Base-by-base conservation (phyloP, 768 basidiomycete genomes). In the Nidula microcarpa region DNA sequence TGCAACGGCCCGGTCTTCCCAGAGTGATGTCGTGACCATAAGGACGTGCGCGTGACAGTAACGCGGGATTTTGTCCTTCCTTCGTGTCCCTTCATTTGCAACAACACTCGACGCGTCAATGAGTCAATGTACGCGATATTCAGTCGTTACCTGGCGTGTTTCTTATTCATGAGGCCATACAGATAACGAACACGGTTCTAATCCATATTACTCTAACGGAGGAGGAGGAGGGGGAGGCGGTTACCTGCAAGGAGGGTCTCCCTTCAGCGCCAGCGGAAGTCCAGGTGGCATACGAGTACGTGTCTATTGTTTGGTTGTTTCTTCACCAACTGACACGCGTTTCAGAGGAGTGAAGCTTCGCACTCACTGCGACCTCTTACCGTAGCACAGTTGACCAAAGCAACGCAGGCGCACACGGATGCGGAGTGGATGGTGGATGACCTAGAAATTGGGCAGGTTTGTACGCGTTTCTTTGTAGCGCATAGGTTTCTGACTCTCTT, bases 361-460 rank as follows among this genome's bases (percentile, higher is more conserved):
- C 37, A 52, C 23, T 52, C 51, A 30, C 17, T 52, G 43, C 39
- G 51, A 44, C 51, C 51, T 7, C 39, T 52, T 17, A 52, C 51
- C 8, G 23, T 14, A 6, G 51, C 51, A 49, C 94, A 96, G 64
- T 76, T 97, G 44, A 64, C 75, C 35, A 79, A 81, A 58, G 89
- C 94, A 1, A 77, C 72, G n/a, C 94, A 95, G 73, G 78, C 86
- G 5, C 91, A 96, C 64, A 77, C 87, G 1, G 95, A 98, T 59
- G 87, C 91, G 2, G 92, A 95, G 53, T 97, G 93, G 85, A 76
- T 77, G 54, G 75, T 98, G 34, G 94, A 94, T 53, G 88, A 85
- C 32, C 70, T 77, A 4, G 89, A 94, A 56, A 75, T 94, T 53
- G 89, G 89, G 47, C 91, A 92, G 68, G 95, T 91, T 57, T 9